A percentile compares a stretch with the other conserved stretches of the same genome.
These are phyloP conservation scores for Lippia alba DNA, from an alignment of 305 asterid species.

Conservation along the genomic window DNA sequence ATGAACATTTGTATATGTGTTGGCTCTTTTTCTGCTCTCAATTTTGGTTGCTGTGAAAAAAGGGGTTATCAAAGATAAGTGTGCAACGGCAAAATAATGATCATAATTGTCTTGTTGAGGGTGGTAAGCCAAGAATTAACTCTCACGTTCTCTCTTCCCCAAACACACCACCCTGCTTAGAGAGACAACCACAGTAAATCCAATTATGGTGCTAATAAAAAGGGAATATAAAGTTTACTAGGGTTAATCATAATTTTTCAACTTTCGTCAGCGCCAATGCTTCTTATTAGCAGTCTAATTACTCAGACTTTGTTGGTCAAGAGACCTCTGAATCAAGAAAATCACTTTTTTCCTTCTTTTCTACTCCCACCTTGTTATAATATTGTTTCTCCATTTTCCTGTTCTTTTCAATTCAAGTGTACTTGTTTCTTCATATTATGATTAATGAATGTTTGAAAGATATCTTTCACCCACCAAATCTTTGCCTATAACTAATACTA, in stretches of 20 bases:
- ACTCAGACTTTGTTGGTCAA: slow-evolving; percentile 50
- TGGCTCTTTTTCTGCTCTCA: not conserved
- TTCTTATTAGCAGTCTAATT: slow-evolving; percentile 56
- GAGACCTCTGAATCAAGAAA: slow-evolving; percentile 28
- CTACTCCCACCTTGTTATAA: not conserved
- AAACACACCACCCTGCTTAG: slow-evolving; percentile 3
- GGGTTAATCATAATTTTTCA: slow-evolving; percentile 56
- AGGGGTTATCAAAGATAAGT: slow-evolving; percentile 12
- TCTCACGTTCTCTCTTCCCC: slow-evolving; percentile 31
- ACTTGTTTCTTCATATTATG: too few species aligned
- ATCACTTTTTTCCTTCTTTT: slow-evolving; percentile 33
- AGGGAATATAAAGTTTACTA: slow-evolving; percentile 43
- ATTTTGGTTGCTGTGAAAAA: not conserved
- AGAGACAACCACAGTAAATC: slow-evolving; percentile 40
- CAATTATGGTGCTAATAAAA: slow-evolving; percentile 47
- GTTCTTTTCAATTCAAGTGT: too few species aligned
- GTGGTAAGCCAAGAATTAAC: slow-evolving; percentile 22
- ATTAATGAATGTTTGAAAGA: too few species aligned
- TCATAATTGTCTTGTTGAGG: slow-evolving; percentile 28
- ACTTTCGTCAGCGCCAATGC: slow-evolving; percentile 58
- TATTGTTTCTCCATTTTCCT: not conserved
- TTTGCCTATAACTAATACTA: too few species aligned
- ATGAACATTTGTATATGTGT: too few species aligned
- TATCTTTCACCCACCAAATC: too few species aligned
- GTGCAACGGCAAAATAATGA: slow-evolving; percentile 29